These are phyloP conservation scores for Rhizophagus clarus DNA, from an alignment of 192 early-diverging fungal species.

Conservation along the genomic window DNA sequence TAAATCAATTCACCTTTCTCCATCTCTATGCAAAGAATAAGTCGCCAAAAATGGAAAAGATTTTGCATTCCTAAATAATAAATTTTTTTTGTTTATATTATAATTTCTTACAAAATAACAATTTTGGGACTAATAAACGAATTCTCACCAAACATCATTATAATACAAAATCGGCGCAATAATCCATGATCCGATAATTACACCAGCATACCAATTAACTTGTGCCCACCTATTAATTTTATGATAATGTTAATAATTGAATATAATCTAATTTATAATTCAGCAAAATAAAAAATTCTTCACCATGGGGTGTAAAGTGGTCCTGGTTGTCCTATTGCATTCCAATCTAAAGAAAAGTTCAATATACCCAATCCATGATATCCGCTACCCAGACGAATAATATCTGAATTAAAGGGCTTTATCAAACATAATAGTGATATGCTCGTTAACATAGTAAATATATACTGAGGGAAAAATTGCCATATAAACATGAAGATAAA, in stretches of 20 bases:
- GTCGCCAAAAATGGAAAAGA: slow-evolving; percentile 23
- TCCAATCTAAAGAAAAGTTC: slow-evolving; percentile 78
- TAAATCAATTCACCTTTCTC: slow-evolving; percentile 10
- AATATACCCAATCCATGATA: slow-evolving; percentile 69
- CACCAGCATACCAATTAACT: slow-evolving; percentile 61
- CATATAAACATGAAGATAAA: slow-evolving; percentile 49
- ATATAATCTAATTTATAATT: background rate
- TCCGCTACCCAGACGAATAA: slow-evolving; percentile 47
- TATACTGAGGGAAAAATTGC: slow-evolving; percentile 51
- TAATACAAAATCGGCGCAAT: slow-evolving; percentile 69
- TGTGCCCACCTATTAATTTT: slow-evolving; percentile 50
- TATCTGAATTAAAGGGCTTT: slow-evolving; percentile 33
- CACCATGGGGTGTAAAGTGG: slow-evolving; percentile 71
- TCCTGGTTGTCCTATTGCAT: slow-evolving; percentile 49
- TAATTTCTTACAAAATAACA: background rate
- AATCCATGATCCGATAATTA: slow-evolving; percentile 59
- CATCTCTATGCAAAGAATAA: slow-evolving; percentile 14
- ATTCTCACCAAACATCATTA: slow-evolving; percentile 58
- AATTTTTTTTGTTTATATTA: background rate
- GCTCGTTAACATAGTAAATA: slow-evolving; percentile 36
- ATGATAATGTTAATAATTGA: background rate
- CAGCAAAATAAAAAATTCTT: background rate
- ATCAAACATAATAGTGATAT: slow-evolving; percentile 45
- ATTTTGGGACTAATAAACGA: background rate
- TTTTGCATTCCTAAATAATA: slow-evolving; percentile 10